Evolutionary conservation across 2,329 filamentous ascomycete genomes (phyloP).

Genomic region (Neofusicoccum sp.): DNA sequence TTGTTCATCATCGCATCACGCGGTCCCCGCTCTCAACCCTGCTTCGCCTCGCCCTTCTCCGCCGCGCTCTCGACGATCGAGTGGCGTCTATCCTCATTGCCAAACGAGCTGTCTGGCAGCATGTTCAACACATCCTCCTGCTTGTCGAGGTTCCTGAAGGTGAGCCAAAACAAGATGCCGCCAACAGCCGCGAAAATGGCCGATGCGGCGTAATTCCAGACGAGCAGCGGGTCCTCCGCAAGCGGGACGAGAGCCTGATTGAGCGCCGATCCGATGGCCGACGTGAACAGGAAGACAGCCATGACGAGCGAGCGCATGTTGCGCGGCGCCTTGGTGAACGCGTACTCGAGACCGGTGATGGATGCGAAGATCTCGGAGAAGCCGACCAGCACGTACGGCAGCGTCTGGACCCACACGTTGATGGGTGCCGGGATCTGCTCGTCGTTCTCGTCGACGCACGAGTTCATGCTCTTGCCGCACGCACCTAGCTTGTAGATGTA

Average conservation of each 20-base stretch:
- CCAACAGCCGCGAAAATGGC: slow-evolving; percentile 63
- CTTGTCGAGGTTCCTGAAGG: slow-evolving; percentile 62
- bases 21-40: no score
- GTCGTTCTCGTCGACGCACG: slow-evolving; percentile 45
- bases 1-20: no score
- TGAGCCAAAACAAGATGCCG: slow-evolving; percentile 66
- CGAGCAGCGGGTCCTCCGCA: slow-evolving; percentile 62
- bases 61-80: neutral
- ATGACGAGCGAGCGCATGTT: slow-evolving; percentile 79
- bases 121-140: slow-evolving; percentile 70
- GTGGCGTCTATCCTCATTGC: slow-evolving; percentile 31
- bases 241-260: slow-evolving; percentile 67
- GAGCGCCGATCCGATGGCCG: slow-evolving; percentile 65
- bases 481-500: slow-evolving; percentile 63
- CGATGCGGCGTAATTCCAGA: slow-evolving; percentile 69
- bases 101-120: slow-evolving; percentile 42
- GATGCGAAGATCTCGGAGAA: slow-evolving; percentile 59
- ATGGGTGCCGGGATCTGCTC: slow-evolving; percentile 52
- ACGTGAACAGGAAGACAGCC: slow-evolving; percentile 68
- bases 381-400: slow-evolving; percentile 53
- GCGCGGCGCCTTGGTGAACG: slow-evolving; percentile 72
- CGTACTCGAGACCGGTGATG: slow-evolving; percentile 68
- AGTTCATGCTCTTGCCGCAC: slow-evolving; percentile 58
- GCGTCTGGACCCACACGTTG: slow-evolving; percentile 59
- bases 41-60: neutral